These are phyloP conservation scores for Leccinum subrobustum DNA, from an alignment of 1,284 basidiomycete genomes.

Conservation along the genomic window DNA sequence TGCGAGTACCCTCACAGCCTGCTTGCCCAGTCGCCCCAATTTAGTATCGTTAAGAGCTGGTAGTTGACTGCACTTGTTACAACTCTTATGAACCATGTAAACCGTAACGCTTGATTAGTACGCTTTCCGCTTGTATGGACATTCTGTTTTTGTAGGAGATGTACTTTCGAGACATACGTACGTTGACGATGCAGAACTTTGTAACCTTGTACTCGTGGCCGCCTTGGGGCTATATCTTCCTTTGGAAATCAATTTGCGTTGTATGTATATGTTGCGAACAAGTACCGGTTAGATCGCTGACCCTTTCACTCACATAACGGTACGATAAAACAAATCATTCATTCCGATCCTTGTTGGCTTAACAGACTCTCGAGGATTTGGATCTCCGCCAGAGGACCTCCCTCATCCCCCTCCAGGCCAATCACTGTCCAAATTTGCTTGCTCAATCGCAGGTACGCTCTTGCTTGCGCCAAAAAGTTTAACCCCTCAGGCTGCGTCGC, in stretches of 20 bases:
- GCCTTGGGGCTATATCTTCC: background rate
- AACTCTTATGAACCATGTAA: background rate
- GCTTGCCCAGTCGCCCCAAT: background rate
- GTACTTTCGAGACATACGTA: background rate
- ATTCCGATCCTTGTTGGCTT: conserved; percentile 5
- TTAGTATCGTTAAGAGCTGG: background rate
- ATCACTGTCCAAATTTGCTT: conserved; percentile 43
- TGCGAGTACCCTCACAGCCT: background rate
- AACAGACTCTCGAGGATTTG: conserved; percentile 38
- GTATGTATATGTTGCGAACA: background rate
- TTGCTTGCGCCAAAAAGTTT: conserved; percentile 22
- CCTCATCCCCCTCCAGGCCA: conserved; percentile 59
- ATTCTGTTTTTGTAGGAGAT: background rate
- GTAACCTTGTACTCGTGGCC: background rate
- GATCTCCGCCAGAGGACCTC: conserved; percentile 57
- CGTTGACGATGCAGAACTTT: background rate
- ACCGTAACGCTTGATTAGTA: background rate
- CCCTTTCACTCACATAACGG: background rate
- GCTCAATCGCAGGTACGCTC: conserved; percentile 43
- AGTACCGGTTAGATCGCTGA: background rate
- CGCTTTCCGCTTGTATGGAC: background rate
- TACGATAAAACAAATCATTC: background rate
- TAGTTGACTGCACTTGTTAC: background rate
- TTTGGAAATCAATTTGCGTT: background rate
- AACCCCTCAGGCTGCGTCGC: background rate